phyloP scores from a whole-genome alignment of 305 asterid species.

The Euphrasia arctica region DNA sequence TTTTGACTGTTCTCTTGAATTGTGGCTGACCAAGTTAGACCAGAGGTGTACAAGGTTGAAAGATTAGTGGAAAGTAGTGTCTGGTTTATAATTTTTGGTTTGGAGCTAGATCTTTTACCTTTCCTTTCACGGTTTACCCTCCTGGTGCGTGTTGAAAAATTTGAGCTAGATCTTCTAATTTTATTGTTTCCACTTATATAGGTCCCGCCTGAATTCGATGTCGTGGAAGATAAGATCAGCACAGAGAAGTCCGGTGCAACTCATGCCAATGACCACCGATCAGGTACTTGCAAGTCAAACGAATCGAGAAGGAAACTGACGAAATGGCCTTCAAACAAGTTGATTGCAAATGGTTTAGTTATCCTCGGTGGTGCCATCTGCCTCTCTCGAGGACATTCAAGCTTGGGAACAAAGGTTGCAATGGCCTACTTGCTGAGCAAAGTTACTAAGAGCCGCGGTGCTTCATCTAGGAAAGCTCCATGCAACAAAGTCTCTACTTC shows the following conservation, averaged over 20 bases:
- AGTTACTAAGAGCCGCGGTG: slow-evolving; percentile 42
- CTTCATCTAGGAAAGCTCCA: slow-evolving; percentile 32
- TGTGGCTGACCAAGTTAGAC: slow-evolving; percentile 10
- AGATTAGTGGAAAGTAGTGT: neutral
- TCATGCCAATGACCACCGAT: slow-evolving; percentile 5
- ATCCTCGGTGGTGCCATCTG: slow-evolving; percentile 72
- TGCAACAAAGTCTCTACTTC: neutral
- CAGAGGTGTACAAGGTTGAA: slow-evolving; percentile 7
- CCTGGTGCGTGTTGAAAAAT: too few relatives aligned
- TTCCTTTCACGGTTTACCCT: too few relatives aligned
- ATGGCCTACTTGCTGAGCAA: slow-evolving; percentile 75
- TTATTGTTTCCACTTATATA: slow-evolving; percentile 30
- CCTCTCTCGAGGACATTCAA: slow-evolving; percentile 69
- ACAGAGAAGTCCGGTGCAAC: slow-evolving; percentile 31
- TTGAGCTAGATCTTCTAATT: neutral
- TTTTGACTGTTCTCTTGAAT: slow-evolving; percentile 10
- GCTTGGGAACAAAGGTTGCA: slow-evolving; percentile 79
- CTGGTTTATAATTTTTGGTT: slow-evolving; percentile 17
- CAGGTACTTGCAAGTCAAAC: slow-evolving; percentile 33
- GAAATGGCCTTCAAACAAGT: slow-evolving; percentile 44
- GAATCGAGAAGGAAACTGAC: slow-evolving; percentile 34
- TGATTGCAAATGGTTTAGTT: slow-evolving; percentile 55
- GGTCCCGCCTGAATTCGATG: slow-evolving; percentile 72
- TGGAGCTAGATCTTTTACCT: slow-evolving; percentile 4
- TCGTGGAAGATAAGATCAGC: slow-evolving; percentile 24